phyloP scores from a whole-genome alignment of 2,329 filamentous ascomycete genomes.

The Chaetomium globosum region DNA sequence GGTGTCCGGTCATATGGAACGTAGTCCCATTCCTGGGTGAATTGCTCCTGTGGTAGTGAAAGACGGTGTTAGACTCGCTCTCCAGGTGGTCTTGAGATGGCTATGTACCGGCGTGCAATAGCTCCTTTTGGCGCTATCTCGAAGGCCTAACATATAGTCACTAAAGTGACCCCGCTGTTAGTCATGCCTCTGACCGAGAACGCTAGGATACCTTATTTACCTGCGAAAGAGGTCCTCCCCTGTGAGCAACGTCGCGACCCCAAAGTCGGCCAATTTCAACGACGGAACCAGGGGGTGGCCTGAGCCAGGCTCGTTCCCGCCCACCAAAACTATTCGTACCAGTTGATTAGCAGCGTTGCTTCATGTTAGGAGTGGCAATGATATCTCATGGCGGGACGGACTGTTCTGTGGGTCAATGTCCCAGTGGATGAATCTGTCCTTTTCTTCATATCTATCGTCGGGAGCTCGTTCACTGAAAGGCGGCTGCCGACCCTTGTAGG shows the following conservation, averaged over 20 bases:
- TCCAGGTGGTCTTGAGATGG: too few species aligned
- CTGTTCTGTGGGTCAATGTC: slow-evolving; percentile 20
- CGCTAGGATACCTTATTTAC: not conserved
- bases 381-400: not conserved
- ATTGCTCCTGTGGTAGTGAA: slow-evolving; percentile 18
- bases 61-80: too few species aligned
- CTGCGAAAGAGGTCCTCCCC: not conserved
- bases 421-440: slow-evolving; percentile 7
- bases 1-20: not conserved
- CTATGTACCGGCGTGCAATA: slow-evolving; percentile 8
- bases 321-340: slow-evolving; percentile 5
- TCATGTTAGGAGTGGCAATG: too few species aligned
- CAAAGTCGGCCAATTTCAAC: slow-evolving; percentile 18
- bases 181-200: too few species aligned
- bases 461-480: not conserved
- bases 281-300: not conserved
- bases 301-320: not conserved
- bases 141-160: not conserved
- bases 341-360: not conserved
- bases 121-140: not conserved
- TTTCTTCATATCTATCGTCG: not conserved
- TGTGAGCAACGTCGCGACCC: not conserved
- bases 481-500: not conserved
- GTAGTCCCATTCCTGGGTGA: slow-evolving; percentile 23
- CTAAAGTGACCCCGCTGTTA: not conserved